Evolutionary conservation across 1,284 basidiomycete species (phyloP).

Genomic region (Ceratobasidium theobromae): DNA sequence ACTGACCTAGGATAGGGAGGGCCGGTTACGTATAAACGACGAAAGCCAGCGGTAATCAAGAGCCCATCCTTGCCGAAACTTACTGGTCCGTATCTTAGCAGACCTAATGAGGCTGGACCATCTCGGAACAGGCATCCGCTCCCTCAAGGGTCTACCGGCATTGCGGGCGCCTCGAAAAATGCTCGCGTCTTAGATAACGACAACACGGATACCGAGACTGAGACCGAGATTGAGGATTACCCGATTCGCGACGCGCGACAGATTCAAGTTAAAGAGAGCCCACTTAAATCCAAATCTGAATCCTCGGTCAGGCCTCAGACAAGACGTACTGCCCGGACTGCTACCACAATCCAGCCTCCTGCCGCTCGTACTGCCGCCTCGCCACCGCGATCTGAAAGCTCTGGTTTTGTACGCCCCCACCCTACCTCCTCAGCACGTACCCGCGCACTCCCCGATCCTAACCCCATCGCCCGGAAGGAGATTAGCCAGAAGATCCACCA

Average conservation of each 20-base stretch:
- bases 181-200: background rate
- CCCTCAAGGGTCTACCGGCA: background rate
- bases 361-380: background rate
- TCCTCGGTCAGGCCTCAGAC: background rate
- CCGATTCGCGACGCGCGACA: background rate
- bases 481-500: background rate
- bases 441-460: background rate
- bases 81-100: background rate
- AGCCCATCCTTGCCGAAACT: background rate
- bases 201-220: background rate
- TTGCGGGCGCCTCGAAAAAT: background rate
- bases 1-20: background rate
- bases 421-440: constrained; percentile 16
- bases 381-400: too few species aligned
- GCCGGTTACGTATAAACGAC: constrained; percentile 2
- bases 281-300: background rate
- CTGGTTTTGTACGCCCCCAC: constrained; percentile 14
- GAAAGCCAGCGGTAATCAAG: constrained; percentile 3
- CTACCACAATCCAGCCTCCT: background rate
- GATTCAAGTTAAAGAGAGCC: background rate
- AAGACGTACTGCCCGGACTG: background rate
- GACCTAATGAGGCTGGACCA: background rate
- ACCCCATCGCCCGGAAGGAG: background rate
- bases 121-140: background rate
- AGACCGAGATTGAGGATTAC: background rate